Evolutionary conservation across 2,329 filamentous ascomycete species (phyloP), one percentile per base, ranked within the genome.

Genomic region (Neopestalotiopsis sp.): DNA sequence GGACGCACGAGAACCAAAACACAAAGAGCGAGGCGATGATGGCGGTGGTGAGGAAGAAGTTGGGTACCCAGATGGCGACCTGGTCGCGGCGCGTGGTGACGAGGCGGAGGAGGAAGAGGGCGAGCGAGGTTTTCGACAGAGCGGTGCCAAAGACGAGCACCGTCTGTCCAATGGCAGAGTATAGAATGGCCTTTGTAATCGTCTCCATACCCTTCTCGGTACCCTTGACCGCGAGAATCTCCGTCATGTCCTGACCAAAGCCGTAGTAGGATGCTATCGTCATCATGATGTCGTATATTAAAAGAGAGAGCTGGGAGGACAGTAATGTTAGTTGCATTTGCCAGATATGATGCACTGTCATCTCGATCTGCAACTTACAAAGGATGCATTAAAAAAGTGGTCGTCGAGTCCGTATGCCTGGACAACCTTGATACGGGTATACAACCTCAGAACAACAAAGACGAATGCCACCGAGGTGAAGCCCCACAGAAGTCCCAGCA

Each of bases 351-450:
- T 17, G 28, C 4, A 28, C 4, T 4, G 32, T 28, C 24, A 28
- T 28, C 24, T 28, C 3, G 1, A 14, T 34, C 7, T 5, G 4
- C 20, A 4, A 34, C 66, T 63, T 63, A 67, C 66, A 28, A 67
- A 67, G 2, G 58, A 67, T 9, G 49, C 38, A 42, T 67, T 67
- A 45, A 52, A 67, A 38, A 67, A 49, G 58, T n/a, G 60, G n/a
- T 67, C 66, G 40, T 67, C 66, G 56, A 57, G 61, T 14, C 66
- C 66, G 17, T 67, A 67, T 1, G 57, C 42, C 59, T 67, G 60
- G 24, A 57, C 58, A 13, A 67, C 66, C 13, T 32, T 30, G n/a
- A 67, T n/a, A 34, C 66, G 66, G 4, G 58, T 63, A 40, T 67
- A 67, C 24, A 63, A 30, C 40, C 66, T 38, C 13, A 63, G 40